phyloP scores from a whole-genome alignment of 2,329 filamentous ascomycete genomes.

The Arthrobotrys conoides region DNA sequence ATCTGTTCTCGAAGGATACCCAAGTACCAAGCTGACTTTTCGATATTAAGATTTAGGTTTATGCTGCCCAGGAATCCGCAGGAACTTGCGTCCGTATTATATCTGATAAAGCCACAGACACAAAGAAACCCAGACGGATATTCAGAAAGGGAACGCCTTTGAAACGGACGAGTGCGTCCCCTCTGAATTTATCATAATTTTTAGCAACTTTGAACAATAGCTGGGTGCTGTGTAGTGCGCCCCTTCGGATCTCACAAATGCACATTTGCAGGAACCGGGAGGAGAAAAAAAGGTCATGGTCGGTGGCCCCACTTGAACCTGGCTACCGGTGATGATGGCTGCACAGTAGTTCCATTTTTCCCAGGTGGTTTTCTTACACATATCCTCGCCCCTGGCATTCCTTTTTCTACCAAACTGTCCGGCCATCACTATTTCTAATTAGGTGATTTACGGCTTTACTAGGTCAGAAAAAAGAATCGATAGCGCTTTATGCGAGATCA shows the following conservation, averaged over 20 bases:
- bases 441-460: conserved; percentile 23
- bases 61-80: conserved; percentile 25
- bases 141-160: conserved; percentile 36
- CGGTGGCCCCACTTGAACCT: conserved; percentile 48
- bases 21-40: conserved; percentile 1
- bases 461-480: conserved; percentile 33
- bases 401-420: conserved; percentile 31
- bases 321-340: conserved; percentile 46
- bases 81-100: conserved; percentile 30
- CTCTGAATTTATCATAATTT: conserved; percentile 60
- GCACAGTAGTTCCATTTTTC: conserved; percentile 50
- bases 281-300: conserved; percentile 50
- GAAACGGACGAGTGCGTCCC: conserved; percentile 51
- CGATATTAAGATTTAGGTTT: conserved; percentile 30
- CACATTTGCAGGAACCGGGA: conserved; percentile 46
- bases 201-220: conserved; percentile 28
- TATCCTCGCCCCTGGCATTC: conserved; percentile 49
- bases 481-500: conserved; percentile 56
- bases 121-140: conserved; percentile 23
- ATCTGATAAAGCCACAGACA: conserved; percentile 25
- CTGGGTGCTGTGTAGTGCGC: conserved; percentile 28
- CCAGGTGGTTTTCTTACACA: conserved; percentile 55
- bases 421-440: conserved; percentile 48
- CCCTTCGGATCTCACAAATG: conserved; percentile 59
- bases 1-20: conserved; percentile 27